These are phyloP conservation scores for Arthroderma sp. DNA, from an alignment of 2,329 filamentous ascomycete genomes.

Conservation along the genomic window DNA sequence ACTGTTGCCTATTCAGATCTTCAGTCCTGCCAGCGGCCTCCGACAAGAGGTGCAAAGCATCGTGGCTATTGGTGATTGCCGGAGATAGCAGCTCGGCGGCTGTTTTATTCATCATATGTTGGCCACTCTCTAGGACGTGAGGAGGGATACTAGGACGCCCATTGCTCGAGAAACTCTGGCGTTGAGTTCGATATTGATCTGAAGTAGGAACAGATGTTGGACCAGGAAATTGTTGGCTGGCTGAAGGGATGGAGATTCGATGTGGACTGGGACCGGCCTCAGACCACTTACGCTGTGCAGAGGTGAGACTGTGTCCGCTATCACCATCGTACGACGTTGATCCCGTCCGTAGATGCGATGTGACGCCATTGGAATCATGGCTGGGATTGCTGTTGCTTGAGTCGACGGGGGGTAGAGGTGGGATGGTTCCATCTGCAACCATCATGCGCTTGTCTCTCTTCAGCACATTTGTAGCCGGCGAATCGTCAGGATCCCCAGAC, in stretches of 20 bases:
- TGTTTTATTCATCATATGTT: conserved; percentile 47
- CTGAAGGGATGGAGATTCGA: conserved; percentile 6
- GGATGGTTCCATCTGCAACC: conserved; percentile 29
- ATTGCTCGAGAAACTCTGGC: conserved; percentile 6
- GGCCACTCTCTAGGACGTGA: conserved; percentile 35
- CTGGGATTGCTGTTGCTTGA: conserved; percentile 5
- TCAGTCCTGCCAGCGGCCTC: conserved; percentile 55
- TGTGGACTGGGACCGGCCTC: conserved; percentile 4
- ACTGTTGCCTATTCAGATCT: conserved; percentile 36
- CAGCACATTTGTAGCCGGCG: conserved; percentile 29
- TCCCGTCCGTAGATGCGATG: conserved; percentile 6
- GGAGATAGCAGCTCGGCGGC: conserved; percentile 45
- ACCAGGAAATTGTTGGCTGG: conserved; percentile 4
- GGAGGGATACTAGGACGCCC: conserved; percentile 5
- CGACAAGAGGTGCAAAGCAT: conserved; percentile 81
- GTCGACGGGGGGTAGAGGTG: conserved; percentile 6
- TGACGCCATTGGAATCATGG: conserved; percentile 6
- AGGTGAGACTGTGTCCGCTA: conserved; percentile 1
- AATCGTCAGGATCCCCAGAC: conserved; percentile 35
- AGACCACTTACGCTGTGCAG: conserved; percentile 8
- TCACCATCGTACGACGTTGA: conserved; percentile 6
- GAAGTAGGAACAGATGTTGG: conserved; percentile 6
- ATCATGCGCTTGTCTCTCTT: conserved; percentile 40
- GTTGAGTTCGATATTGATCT: conserved; percentile 6
- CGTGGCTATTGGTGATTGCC: conserved; percentile 80